Evolutionary conservation across 345 rosid species (phyloP).

Genomic region (Geranium brycei): DNA sequence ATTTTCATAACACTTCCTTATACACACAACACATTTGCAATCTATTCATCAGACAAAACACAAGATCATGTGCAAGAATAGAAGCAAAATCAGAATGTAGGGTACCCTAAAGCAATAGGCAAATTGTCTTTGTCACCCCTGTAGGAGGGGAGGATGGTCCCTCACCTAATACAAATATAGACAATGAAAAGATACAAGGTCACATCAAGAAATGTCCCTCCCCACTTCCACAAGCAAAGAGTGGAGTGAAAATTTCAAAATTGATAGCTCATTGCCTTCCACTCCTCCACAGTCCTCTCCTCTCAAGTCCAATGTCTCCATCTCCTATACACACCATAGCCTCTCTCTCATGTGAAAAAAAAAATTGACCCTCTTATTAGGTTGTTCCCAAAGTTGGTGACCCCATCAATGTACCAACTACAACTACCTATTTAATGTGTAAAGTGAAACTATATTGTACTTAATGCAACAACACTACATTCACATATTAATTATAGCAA

Average conservation of each 20-base stretch:
- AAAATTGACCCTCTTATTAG: background rate
- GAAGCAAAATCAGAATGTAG: background rate
- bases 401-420: background rate
- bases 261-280: background rate
- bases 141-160: background rate
- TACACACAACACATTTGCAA: no score
- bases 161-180: background rate
- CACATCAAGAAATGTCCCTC: background rate
- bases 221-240: slow-evolving; percentile 4
- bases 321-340: no score
- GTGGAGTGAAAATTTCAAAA: no score
- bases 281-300: no score
- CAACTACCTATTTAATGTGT: background rate
- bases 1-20: no score
- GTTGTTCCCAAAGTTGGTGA: no score
- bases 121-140: background rate
- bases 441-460: no score
- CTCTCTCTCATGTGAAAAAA: background rate
- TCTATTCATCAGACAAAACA: no score
- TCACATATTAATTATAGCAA: no score
- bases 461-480: no score
- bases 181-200: background rate
- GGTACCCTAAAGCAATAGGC: background rate
- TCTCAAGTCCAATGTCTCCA: no score
- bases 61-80: slow-evolving; percentile 18